Evolutionary conservation across 768 basidiomycete species (phyloP).

Genomic region (Mycena filopes): DNA sequence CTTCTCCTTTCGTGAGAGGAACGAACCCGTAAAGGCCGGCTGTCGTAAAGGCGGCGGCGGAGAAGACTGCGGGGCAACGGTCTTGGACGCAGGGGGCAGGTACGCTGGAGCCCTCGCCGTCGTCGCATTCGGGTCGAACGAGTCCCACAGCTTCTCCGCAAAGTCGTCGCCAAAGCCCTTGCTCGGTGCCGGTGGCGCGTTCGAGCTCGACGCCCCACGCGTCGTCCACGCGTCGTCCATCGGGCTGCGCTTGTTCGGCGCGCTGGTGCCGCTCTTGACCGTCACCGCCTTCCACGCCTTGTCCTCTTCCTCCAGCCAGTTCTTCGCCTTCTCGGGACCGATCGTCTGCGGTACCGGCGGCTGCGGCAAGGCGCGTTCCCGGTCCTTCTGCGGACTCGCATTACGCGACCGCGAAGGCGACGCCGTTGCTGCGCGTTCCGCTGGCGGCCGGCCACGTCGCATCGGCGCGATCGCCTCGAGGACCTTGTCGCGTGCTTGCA

Average conservation of each 20-base stretch:
- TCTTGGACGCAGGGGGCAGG: slow-evolving; percentile 26
- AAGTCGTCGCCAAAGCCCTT: slow-evolving; percentile 78
- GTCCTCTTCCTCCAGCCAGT: slow-evolving; percentile 58
- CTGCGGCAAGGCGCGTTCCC: slow-evolving; percentile 13
- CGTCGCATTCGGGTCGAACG: slow-evolving; percentile 50
- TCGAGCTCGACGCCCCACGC: slow-evolving; percentile 37
- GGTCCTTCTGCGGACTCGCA: slow-evolving; percentile 47
- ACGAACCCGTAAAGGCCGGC: slow-evolving; percentile 43
- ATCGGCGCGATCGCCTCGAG: slow-evolving; percentile 84
- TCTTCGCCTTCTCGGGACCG: slow-evolving; percentile 33
- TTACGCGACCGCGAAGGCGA: slow-evolving; percentile 43
- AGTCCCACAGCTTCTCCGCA: slow-evolving; percentile 63
- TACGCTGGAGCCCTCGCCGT: slow-evolving; percentile 25
- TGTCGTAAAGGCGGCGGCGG: slow-evolving; percentile 35
- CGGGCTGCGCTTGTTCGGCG: slow-evolving; percentile 25
- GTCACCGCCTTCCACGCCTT: slow-evolving; percentile 58
- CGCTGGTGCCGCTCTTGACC: slow-evolving; percentile 38
- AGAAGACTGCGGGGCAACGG: slow-evolving; percentile 30
- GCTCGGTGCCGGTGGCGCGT: slow-evolving; percentile 35
- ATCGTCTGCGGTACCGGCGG: slow-evolving; percentile 18
- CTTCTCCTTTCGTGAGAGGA: slow-evolving; percentile 32
- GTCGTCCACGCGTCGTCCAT: slow-evolving; percentile 55
- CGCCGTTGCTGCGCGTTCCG: slow-evolving; percentile 33
- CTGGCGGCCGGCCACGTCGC: slow-evolving; percentile 73
- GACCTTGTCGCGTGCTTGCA: slow-evolving; percentile 80